Evolutionary conservation across 805 yeast genomes (phyloP), one percentile per base, ranked within the genome.

Genomic region (Candida andamanensis): DNA sequence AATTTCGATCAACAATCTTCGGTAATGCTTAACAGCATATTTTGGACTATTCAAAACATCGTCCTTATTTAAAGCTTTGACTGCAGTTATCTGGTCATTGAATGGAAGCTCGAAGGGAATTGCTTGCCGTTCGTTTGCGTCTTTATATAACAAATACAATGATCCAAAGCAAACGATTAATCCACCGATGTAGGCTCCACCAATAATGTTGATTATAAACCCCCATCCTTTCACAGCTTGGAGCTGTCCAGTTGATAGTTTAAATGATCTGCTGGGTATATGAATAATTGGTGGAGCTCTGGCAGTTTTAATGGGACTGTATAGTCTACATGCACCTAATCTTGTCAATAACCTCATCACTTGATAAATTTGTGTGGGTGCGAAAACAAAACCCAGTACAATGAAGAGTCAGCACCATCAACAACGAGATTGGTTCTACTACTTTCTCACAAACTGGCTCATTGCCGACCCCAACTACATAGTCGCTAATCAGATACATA

Each of bases 121-220:
- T 27, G 50, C 50, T 37, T 65, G 69, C 23, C 69, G 35, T 12
- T 44, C 36, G 30, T 60, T 48, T 17, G 70, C 71, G 44, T 65
- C 72, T 15, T 42, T 44, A 40, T 65, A 65, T 14, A 65, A 25
- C 32, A 64, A 51, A 42, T 52, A 63, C 13, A 65, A 49, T 49
- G 62, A 59, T 6, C 67, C 69, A 15, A 50, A 32, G 30, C 63
- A 58, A 4, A 65, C 63, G 4, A 64, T 25, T 17, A 63, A 46
- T 4, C 67, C 67, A 4, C 70, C 72, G 26, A 63, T 40, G 39
- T 65, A 65, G 5, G 65, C 70, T 8, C 69, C 70, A 11, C 67
- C 62, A n/a, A 59, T 27, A 15, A 63, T 52, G 39, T 63, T 63
- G 24, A 62, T 33, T 4, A 56, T 47, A 14, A 52, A 42, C 17